These are phyloP conservation scores for Globisporangium okanoganense DNA, from an alignment of 352 stramenopile genomes.

Conservation along the genomic window DNA sequence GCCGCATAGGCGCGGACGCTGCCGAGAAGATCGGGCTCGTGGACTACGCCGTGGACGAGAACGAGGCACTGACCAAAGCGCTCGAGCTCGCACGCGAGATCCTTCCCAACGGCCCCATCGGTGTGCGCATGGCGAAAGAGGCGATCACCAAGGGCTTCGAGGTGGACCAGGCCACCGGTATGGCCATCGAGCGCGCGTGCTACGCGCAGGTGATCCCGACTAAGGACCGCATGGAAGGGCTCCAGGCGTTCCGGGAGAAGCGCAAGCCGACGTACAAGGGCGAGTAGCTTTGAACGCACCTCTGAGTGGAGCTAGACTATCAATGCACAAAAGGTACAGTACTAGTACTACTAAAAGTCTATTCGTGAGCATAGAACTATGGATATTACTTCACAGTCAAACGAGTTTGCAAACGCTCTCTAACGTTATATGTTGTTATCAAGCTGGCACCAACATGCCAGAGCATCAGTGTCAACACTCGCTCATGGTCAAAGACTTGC, in stretches of 20 bases:
- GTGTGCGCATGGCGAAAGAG: slow-evolving; percentile 66
- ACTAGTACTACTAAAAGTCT: too few species aligned
- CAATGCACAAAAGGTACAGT: neutral
- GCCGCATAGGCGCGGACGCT: slow-evolving; percentile 67
- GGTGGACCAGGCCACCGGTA: slow-evolving; percentile 76
- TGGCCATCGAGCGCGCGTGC: slow-evolving; percentile 90
- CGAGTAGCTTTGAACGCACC: slow-evolving; percentile 12
- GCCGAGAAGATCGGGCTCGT: slow-evolving; percentile 87
- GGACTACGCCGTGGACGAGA: slow-evolving; percentile 80
- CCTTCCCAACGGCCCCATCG: slow-evolving; percentile 88
- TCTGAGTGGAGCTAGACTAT: too few species aligned
- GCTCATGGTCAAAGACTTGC: slow-evolving; percentile 39
- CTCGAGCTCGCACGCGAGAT: slow-evolving; percentile 88
- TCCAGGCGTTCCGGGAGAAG: slow-evolving; percentile 91
- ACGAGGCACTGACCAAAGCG: slow-evolving; percentile 63
- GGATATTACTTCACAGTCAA: too few species aligned
- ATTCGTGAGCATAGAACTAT: too few species aligned
- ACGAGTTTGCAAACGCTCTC: too few species aligned
- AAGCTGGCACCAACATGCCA: slow-evolving; percentile 31
- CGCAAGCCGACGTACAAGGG: slow-evolving; percentile 76
- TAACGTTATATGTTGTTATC: neutral
- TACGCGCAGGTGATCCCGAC: slow-evolving; percentile 91
- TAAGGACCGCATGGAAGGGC: slow-evolving; percentile 90
- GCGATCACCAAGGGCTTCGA: slow-evolving; percentile 61
- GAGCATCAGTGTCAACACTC: slow-evolving; percentile 37